Evolutionary conservation across 345 rosid species (phyloP).

Genomic region (Boechera divaricarpa): DNA sequence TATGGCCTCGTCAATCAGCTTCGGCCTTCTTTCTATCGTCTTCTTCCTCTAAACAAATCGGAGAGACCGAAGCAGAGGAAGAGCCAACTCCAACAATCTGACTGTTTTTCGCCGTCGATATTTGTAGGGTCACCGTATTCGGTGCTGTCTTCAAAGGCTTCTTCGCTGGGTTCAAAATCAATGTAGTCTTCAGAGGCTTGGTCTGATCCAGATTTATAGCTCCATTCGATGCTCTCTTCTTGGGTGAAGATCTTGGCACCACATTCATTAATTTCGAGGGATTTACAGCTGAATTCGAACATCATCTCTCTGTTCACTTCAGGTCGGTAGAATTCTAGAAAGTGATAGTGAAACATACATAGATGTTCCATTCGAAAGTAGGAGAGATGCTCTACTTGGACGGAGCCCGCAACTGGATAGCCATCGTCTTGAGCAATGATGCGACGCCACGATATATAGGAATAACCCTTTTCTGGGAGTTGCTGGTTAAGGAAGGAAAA

Average conservation of each 20-base stretch:
- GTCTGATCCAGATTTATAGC: too few species aligned
- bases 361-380: neutral
- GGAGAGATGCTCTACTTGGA: neutral
- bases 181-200: too few species aligned
- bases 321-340: neutral
- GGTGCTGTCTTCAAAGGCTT: neutral
- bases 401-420: neutral
- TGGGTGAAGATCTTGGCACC: conserved; percentile 20
- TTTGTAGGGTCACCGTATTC: too few species aligned
- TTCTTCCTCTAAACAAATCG: too few species aligned
- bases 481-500: neutral
- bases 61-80: too few species aligned
- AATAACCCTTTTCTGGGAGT: neutral
- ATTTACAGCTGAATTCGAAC: neutral
- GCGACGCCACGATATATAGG: neutral
- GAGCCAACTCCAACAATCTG: too few species aligned
- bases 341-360: neutral
- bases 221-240: too few species aligned
- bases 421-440: neutral
- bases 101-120: too few species aligned
- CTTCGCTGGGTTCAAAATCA: neutral
- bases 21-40: too few species aligned
- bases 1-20: too few species aligned
- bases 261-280: neutral
- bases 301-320: conserved; percentile 5